phyloP scores from a whole-genome alignment of 129 eudicot genomes.

The Flaveria robusta region DNA sequence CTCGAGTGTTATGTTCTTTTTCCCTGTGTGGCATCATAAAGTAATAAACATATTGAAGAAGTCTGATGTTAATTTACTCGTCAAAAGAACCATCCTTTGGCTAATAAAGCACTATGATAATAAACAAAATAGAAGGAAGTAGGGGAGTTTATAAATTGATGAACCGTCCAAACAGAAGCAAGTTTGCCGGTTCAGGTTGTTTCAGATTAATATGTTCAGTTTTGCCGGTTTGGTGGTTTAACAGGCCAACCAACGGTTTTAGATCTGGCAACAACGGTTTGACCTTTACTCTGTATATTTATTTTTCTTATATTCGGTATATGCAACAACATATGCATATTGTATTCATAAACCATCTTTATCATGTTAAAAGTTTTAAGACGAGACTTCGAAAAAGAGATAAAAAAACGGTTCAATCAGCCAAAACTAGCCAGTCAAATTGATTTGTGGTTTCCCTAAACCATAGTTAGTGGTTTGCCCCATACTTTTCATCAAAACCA shows the following conservation, averaged over 20 bases:
- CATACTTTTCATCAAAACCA: neutral
- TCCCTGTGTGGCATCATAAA: conserved; percentile 47
- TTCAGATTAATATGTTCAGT: neutral
- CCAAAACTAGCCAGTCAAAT: too few relatives aligned
- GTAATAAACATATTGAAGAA: neutral
- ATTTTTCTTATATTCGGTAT: neutral
- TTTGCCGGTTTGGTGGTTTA: neutral
- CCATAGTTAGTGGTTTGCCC: neutral
- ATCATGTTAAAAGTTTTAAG: neutral
- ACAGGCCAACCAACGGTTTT: too few relatives aligned
- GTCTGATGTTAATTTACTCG: neutral
- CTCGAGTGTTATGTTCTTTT: conserved; percentile 69
- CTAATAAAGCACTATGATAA: neutral
- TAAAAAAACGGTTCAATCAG: too few relatives aligned
- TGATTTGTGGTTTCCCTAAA: neutral
- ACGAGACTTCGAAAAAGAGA: too few relatives aligned
- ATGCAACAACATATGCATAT: neutral
- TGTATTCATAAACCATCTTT: neutral
- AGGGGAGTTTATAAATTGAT: neutral
- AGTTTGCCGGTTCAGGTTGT: neutral
- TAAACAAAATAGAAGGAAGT: neutral
- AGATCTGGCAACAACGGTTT: neutral
- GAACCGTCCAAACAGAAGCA: neutral
- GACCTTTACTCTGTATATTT: neutral
- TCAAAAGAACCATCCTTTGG: neutral